These are phyloP conservation scores for Amaranthus palmeri DNA, from an alignment of 148 eudicot genomes.

Conservation along the genomic window DNA sequence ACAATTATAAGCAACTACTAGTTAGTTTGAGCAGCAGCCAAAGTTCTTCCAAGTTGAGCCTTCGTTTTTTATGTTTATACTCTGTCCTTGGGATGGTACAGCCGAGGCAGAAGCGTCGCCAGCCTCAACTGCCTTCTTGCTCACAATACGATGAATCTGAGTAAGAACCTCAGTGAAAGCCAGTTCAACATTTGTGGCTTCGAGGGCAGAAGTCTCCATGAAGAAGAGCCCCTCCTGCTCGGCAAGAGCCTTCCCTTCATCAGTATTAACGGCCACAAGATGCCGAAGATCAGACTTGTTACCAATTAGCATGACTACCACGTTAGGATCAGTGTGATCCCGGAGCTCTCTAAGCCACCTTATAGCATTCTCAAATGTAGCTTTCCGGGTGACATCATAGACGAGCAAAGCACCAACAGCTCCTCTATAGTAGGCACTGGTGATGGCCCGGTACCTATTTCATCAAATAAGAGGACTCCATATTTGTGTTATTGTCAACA, in stretches of 20 bases:
- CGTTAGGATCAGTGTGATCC: slow-evolving; percentile 83
- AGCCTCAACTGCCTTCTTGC: slow-evolving; percentile 77
- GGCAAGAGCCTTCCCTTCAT: slow-evolving; percentile 66
- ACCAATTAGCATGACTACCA: slow-evolving; percentile 86
- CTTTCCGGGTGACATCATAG: slow-evolving; percentile 77
- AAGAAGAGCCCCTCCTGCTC: slow-evolving; percentile 69
- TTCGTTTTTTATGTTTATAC: slow-evolving; percentile 54
- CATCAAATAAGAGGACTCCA: not conserved
- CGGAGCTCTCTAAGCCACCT: slow-evolving; percentile 86
- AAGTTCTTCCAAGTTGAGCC: slow-evolving; percentile 60
- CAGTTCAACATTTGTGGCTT: slow-evolving; percentile 81
- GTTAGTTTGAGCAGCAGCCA: slow-evolving; percentile 63
- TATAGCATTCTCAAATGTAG: slow-evolving; percentile 67
- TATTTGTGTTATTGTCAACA: not conserved
- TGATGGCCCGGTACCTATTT: slow-evolving; percentile 82
- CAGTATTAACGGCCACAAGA: slow-evolving; percentile 64
- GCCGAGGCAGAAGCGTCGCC: slow-evolving; percentile 53
- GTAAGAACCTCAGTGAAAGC: slow-evolving; percentile 72
- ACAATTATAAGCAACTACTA: slow-evolving; percentile 12
- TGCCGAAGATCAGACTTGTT: slow-evolving; percentile 93
- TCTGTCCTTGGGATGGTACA: slow-evolving; percentile 63
- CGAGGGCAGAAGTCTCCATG: slow-evolving; percentile 92
- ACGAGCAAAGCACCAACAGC: slow-evolving; percentile 88
- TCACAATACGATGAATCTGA: slow-evolving; percentile 69
- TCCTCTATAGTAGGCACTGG: slow-evolving; percentile 93